Conservation (phyloP, 345 rosid genomes). For the Raphanus sativus region DNA sequence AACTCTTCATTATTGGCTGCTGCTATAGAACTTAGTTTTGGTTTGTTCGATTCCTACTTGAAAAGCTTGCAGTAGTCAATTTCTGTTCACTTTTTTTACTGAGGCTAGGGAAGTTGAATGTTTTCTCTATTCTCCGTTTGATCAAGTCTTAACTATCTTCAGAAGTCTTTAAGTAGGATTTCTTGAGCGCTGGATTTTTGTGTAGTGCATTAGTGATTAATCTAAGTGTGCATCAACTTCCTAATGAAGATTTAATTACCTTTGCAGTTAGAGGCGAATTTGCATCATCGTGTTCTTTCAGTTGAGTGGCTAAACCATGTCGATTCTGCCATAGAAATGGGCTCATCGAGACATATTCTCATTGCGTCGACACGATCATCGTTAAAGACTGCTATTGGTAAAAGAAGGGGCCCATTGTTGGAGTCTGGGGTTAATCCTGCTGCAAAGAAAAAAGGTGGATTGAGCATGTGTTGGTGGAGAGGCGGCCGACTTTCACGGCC, state of each 20-base stretch:
- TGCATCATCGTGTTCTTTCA: constrained; percentile 72
- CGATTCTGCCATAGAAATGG: constrained; percentile 59
- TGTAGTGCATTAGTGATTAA: constrained; percentile 13
- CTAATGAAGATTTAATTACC: constrained; percentile 25
- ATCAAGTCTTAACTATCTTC: neutral
- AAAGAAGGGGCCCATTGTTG: constrained; percentile 51
- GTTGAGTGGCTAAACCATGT: constrained; percentile 78
- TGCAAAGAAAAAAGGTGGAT: constrained; percentile 58
- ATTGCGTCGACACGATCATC: constrained; percentile 55
- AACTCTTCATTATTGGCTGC: neutral
- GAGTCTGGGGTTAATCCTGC: constrained; percentile 56
- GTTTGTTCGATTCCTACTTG: constrained; percentile 11
- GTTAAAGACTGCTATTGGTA: constrained; percentile 65
- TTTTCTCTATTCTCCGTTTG: neutral
- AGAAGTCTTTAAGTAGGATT: neutral
- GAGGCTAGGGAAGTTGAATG: constrained; percentile 11
- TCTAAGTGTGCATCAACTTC: constrained; percentile 12
- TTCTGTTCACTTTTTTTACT: neutral
- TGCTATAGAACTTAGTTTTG: constrained; percentile 17
- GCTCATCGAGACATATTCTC: constrained; percentile 76
- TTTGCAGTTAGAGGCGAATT: constrained; percentile 73
- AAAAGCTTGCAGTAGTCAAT: constrained; percentile 18
- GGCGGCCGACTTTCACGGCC: constrained; percentile 83
- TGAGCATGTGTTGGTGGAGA: constrained; percentile 89
- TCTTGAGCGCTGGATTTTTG: constrained; percentile 13